A percentile compares a stretch with the other conserved stretches of the same genome.
These are phyloP conservation scores for Tricholoma matsutake DNA, from an alignment of 768 basidiomycete genomes.

Conservation along the genomic window DNA sequence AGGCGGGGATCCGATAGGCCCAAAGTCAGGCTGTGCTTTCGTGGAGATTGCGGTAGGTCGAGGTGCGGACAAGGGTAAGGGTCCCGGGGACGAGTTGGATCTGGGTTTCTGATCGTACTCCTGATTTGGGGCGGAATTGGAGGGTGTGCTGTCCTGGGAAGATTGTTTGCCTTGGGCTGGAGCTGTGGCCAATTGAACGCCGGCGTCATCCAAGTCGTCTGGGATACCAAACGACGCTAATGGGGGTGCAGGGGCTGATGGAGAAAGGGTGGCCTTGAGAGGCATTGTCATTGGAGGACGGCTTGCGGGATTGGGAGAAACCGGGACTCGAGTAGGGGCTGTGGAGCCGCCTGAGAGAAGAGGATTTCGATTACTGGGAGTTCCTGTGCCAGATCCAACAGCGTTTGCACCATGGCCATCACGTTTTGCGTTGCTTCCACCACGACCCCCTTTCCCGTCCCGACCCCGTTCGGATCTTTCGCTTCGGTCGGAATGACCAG, in stretches of 20 bases:
- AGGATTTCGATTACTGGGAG: conserved; percentile 33
- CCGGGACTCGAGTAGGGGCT: conserved; percentile 55
- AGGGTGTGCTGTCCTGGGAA: conserved; percentile 13
- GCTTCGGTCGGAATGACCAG: conserved; percentile 33
- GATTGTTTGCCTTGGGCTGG: conserved; percentile 38
- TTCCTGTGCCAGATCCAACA: conserved; percentile 10
- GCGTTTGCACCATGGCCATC: conserved; percentile 25
- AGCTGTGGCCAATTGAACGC: conserved; percentile 41
- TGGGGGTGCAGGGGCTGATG: conserved; percentile 77
- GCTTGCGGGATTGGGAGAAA: conserved; percentile 33
- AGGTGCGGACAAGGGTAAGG: conserved; percentile 56
- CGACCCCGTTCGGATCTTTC: conserved; percentile 24
- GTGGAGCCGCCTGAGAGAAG: conserved; percentile 57
- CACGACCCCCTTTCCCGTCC: conserved; percentile 32
- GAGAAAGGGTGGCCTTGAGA: conserved; percentile 69
- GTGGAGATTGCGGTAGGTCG: conserved; percentile 42
- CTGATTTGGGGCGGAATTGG: conserved; percentile 2
- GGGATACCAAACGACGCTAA: conserved; percentile 66
- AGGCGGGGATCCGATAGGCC: conserved; percentile 83
- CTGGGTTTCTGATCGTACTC: conserved; percentile 16
- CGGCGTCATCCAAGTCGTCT: conserved; percentile 48
- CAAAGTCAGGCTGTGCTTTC: conserved; percentile 50
- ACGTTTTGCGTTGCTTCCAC: conserved; percentile 34
- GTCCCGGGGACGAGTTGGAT: conserved; percentile 33
- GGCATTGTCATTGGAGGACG: conserved; percentile 65